phyloP scores from a whole-genome alignment of 116 monocot species.

The Dioscorea cayenensis region DNA sequence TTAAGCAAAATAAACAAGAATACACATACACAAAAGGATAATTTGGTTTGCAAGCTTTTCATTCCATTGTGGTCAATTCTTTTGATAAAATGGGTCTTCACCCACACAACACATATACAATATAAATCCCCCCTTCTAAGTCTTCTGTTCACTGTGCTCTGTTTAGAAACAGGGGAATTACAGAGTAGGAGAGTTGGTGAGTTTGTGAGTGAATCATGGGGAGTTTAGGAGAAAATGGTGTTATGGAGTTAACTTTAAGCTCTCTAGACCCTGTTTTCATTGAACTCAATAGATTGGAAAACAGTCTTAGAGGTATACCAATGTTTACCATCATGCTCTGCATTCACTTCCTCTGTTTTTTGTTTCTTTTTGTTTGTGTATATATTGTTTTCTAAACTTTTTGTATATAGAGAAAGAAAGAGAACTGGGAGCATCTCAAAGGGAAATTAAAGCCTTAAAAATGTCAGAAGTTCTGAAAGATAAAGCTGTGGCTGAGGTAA shows the following conservation, averaged over 20 bases:
- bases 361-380: background rate
- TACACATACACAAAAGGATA: background rate
- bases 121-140: conserved; percentile 7
- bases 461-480: conserved; percentile 50
- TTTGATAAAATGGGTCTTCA: background rate
- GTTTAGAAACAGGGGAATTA: background rate
- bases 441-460: conserved; percentile 59
- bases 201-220: conserved; percentile 23
- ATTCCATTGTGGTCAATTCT: background rate
- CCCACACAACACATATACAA: background rate
- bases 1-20: too few species aligned
- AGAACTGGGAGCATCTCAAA: conserved; percentile 35
- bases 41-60: background rate
- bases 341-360: background rate
- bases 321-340: background rate
- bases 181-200: background rate
- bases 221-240: conserved; percentile 32
- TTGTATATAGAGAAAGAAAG: conserved; percentile 52
- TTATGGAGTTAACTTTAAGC: conserved; percentile 14
- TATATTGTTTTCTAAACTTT: background rate
- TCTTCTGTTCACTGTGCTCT: background rate
- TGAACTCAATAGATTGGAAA: conserved; percentile 53
- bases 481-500: conserved; percentile 62
- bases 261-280: conserved; percentile 28
- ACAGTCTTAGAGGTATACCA: conserved; percentile 45